These are phyloP conservation scores for Cymbomonas tetramitiformis DNA, from an alignment of 139 green algal species.

Conservation along the genomic window DNA sequence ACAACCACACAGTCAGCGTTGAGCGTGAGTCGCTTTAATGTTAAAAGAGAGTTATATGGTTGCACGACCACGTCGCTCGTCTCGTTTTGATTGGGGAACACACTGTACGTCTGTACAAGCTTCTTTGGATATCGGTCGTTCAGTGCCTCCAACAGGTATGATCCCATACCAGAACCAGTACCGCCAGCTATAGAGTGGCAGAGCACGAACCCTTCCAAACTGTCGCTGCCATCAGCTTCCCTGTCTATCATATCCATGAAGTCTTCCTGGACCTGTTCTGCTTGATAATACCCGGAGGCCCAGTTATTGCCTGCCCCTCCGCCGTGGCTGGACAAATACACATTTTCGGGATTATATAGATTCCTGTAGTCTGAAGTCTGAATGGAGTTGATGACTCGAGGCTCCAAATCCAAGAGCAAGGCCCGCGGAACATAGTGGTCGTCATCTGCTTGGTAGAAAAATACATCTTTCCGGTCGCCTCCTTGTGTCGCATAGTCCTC, in stretches of 20 bases:
- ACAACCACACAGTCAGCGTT: constrained; percentile 79
- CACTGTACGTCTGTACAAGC: constrained; percentile 79
- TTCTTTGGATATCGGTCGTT: constrained; percentile 88
- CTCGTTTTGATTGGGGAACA: constrained; percentile 97
- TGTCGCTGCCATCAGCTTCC: constrained; percentile 91
- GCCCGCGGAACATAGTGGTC: constrained; percentile 91
- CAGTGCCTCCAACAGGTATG: constrained; percentile 89
- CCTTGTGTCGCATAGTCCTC: constrained; percentile 45
- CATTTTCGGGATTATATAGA: constrained; percentile 97
- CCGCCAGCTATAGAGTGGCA: constrained; percentile 93
- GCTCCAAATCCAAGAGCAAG: constrained; percentile 90
- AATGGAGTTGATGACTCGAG: constrained; percentile 92
- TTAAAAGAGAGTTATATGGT: constrained; percentile 96
- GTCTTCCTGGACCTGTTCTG: constrained; percentile 66
- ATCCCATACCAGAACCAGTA: constrained; percentile 83
- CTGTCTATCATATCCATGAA: constrained; percentile 98
- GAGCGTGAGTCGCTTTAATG: constrained; percentile 84
- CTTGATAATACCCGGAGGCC: constrained; percentile 85
- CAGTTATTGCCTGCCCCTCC: constrained; percentile 98
- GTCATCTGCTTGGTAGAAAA: constrained; percentile 99
- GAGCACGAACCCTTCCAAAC: constrained; percentile 89
- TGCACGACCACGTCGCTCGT: constrained; percentile 89
- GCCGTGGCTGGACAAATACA: constrained; percentile 83
- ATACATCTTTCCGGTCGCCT: constrained; percentile 92
- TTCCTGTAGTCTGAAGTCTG: constrained; percentile 80